Evolutionary conservation across 441 rosid species (phyloP), one percentile per base, ranked within the genome.

Genomic region (Populus hybrid): DNA sequence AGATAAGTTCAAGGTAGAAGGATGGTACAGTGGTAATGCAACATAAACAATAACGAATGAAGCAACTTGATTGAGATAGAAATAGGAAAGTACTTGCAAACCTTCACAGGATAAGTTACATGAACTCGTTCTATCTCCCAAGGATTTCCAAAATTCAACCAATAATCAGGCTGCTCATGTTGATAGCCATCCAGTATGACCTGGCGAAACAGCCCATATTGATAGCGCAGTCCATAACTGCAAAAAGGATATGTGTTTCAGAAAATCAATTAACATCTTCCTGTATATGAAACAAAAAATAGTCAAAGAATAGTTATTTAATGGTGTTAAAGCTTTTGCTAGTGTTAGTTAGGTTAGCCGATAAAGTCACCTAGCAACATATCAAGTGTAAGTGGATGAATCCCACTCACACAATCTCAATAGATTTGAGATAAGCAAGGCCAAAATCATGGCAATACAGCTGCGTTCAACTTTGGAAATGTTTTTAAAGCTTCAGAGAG

Each of bases 71-170:
- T 24, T n/a, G 53, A 40, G n/a, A 70, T 36, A 82, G 63, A 75
- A 59, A 67, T 73, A 65, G 59, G 64, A 11, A 71, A 81, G 67
- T 70, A 64, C 74, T 77, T 74, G 68, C 86, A 83, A 81, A 88
- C 91, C 89, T 88, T 89, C 76, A 89, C 89, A 36, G 88, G 70
- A 74, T 87, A 89, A 63, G 90, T 80, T 63, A 89, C 83, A 76
- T 89, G 89, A 74, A 85, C 77, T 61, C 92, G 77, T 82, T 87
- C 92, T 59, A 87, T 87, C 86, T 89, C 92, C 92, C 90, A 89
- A 40, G 90, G 92, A 77, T 89, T 89, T 78, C 92, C 92, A 78
- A 85, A 87, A 74, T 85, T 85, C 77, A 89, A 81, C 92, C 92
- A 88, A 75, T 85, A 82, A 72, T 89, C 90, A 71, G 92, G 89